A percentile compares a stretch with the other conserved stretches of the same genome.
These are phyloP conservation scores for Xylaria venustula DNA, from an alignment of 495 filamentous ascomycete species.

Conservation along the genomic window DNA sequence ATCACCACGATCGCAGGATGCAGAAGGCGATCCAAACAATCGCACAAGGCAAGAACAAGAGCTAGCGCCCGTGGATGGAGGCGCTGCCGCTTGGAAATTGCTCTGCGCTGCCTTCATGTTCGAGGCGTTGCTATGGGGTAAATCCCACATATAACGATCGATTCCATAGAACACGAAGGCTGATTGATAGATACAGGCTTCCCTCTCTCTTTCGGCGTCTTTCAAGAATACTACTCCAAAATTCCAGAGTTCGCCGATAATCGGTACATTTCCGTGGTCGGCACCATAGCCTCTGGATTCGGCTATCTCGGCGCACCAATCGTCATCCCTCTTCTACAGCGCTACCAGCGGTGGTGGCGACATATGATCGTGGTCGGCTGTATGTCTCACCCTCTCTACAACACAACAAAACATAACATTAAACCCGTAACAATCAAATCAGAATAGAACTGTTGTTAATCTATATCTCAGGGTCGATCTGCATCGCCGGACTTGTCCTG, in stretches of 20 bases:
- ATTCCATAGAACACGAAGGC: too few relatives aligned
- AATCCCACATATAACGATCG: neutral
- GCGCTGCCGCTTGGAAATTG: constrained; percentile 18
- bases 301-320: constrained; percentile 31
- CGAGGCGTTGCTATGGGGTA: constrained; percentile 31
- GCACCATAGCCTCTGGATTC: constrained; percentile 30
- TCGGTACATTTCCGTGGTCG: constrained; percentile 31
- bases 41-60: neutral
- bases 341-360: constrained; percentile 26
- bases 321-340: constrained; percentile 26
- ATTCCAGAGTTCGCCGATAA: constrained; percentile 29
- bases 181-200: constrained; percentile 25
- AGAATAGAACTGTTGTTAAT: neutral
- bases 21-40: neutral
- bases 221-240: constrained; percentile 36
- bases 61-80: constrained; percentile 8
- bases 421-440: too few relatives aligned
- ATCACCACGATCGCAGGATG: neutral
- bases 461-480: constrained; percentile 15
- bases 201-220: constrained; percentile 35
- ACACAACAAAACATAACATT: too few relatives aligned
- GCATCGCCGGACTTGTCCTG: constrained; percentile 30
- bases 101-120: constrained; percentile 27
- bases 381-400: neutral
- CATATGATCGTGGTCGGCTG: constrained; percentile 34